Conservation (phyloP, 495 filamentous ascomycete species). For the Jackrogersella multiformis region DNA sequence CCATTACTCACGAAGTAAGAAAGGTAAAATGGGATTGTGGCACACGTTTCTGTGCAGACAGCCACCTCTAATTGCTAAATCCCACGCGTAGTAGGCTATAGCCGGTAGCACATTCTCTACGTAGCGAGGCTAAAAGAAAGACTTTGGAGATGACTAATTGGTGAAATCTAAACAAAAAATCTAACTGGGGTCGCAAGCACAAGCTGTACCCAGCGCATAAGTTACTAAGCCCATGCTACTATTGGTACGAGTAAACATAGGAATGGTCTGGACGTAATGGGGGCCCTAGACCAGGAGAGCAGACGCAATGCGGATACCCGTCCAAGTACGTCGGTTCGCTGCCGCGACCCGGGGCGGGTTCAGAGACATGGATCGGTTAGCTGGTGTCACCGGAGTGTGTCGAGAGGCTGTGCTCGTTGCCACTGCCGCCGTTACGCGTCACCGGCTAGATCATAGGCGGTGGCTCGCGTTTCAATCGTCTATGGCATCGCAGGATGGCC, state of each 20-base stretch:
- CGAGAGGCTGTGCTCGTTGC: conserved; percentile 31
- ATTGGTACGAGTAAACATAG: too few relatives aligned
- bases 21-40: background rate
- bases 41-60: background rate
- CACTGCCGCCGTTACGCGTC: conserved; percentile 14
- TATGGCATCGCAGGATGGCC: conserved; percentile 2
- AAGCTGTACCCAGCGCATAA: conserved; percentile 5
- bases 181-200: conserved; percentile 3
- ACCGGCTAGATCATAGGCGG: background rate
- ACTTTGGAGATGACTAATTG: conserved; percentile 24
- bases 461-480: conserved; percentile 1
- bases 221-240: too few relatives aligned
- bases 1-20: background rate
- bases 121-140: conserved; percentile 19
- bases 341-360: conserved; percentile 28
- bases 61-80: background rate
- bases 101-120: background rate
- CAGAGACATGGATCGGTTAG: conserved; percentile 8
- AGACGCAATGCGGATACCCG: conserved; percentile 33
- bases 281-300: conserved; percentile 1
- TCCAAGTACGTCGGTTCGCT: conserved; percentile 29
- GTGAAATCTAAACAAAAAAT: conserved; percentile 3
- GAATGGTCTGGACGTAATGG: background rate
- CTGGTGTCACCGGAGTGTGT: conserved; percentile 24
- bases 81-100: background rate